Evolutionary conservation across 164 flowering plant species (phyloP).

Genomic region (Malania oleifera): DNA sequence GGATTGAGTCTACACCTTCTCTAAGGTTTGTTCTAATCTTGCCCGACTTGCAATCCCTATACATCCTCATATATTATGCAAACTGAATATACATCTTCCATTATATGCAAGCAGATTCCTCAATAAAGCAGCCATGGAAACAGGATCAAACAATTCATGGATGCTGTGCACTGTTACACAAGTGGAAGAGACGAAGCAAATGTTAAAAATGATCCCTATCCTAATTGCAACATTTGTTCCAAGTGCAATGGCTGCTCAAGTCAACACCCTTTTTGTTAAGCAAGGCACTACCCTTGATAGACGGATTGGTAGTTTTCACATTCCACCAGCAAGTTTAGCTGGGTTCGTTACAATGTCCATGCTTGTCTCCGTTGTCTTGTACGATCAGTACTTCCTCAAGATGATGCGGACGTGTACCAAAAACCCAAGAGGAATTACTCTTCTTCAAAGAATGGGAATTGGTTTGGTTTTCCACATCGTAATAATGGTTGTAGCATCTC

Average conservation of each 20-base stretch:
- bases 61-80: neutral
- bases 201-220: conserved; percentile 59
- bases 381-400: conserved; percentile 44
- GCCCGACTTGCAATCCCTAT: neutral
- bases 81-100: neutral
- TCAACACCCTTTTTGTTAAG: conserved; percentile 55
- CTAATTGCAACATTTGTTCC: conserved; percentile 45
- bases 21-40: conserved; percentile 35
- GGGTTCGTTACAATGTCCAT: conserved; percentile 51
- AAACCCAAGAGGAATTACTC: conserved; percentile 61
- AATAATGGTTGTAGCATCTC: conserved; percentile 41
- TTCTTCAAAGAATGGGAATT: conserved; percentile 62
- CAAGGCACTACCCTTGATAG: conserved; percentile 61
- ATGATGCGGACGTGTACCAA: conserved; percentile 36
- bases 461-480: conserved; percentile 46
- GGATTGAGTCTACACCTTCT: conserved; percentile 47
- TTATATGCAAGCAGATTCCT: conserved; percentile 34
- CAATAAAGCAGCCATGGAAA: conserved; percentile 55
- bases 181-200: conserved; percentile 68
- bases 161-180: conserved; percentile 52
- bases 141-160: conserved; percentile 43
- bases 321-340: conserved; percentile 58
- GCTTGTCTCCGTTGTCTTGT: conserved; percentile 52
- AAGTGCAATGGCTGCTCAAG: conserved; percentile 54
- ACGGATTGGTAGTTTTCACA: conserved; percentile 34